A percentile compares a stretch with the other conserved stretches of the same genome.
Conservation (phyloP, 1,284 basidiomycete genomes). For the Macrocybe sp. region DNA sequence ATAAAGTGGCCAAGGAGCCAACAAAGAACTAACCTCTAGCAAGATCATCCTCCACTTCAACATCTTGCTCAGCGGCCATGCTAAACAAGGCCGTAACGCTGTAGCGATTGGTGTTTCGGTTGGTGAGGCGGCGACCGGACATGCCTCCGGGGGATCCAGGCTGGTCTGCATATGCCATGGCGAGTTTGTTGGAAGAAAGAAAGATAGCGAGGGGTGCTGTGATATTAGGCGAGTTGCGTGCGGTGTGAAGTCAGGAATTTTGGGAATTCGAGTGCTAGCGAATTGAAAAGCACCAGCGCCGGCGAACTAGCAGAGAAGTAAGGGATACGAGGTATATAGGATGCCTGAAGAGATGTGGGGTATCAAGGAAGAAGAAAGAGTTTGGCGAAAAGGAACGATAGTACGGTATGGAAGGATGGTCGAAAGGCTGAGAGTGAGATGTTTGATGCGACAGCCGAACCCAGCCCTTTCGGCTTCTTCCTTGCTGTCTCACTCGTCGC, state of each 20-base stretch:
- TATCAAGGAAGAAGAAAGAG: conserved; percentile 16
- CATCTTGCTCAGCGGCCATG: conserved; percentile 98
- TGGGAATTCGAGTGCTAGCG: conserved; percentile 9
- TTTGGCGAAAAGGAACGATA: no score
- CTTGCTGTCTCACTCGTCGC: conserved; percentile 1
- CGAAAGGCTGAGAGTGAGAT: conserved; percentile 12
- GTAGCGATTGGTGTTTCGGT: conserved; percentile 94
- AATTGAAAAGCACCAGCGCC: conserved; percentile 32
- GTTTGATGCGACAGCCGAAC: conserved; percentile 13
- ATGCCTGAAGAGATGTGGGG: conserved; percentile 16
- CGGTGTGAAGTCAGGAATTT: conserved; percentile 9
- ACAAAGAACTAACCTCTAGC: conserved; percentile 69
- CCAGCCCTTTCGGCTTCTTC: conserved; percentile 15
- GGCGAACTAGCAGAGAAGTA: conserved; percentile 29
- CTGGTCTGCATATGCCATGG: conserved; percentile 65
- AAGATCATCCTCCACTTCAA: conserved; percentile 97
- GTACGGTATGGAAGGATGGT: neutral
- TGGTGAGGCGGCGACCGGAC: conserved; percentile 71
- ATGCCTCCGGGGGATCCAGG: conserved; percentile 58
- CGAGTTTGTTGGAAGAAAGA: conserved; percentile 15
- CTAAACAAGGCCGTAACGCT: conserved; percentile 95
- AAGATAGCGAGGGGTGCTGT: conserved; percentile 14
- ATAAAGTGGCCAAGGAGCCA: conserved; percentile 1
- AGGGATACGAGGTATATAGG: conserved; percentile 17
- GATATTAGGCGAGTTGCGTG: conserved; percentile 8